Percentiles rank a stretch among this genome's conserved stretches.
phyloP scores from a whole-genome alignment of 2,329 filamentous ascomycete genomes.

The Aspergillus sp. region DNA sequence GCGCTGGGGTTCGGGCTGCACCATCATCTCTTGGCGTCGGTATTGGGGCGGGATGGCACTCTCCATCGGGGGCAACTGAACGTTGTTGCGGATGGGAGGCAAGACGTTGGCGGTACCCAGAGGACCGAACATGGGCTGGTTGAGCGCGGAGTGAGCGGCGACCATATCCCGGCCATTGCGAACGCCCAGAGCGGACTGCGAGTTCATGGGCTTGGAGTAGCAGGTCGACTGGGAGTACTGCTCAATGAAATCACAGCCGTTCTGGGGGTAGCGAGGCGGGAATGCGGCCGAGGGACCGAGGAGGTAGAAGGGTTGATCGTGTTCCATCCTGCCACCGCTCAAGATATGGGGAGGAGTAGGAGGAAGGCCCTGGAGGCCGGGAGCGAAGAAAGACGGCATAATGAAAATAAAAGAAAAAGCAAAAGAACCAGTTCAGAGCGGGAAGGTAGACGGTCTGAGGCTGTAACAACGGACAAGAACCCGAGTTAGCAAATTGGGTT shows the following conservation, averaged over 20 bases:
- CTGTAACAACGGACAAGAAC: slow-evolving; percentile 19
- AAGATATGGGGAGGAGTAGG: slow-evolving; percentile 46
- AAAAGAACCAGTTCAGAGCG: slow-evolving; percentile 37
- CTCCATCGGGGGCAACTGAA: slow-evolving; percentile 45
- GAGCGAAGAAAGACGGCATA: slow-evolving; percentile 48
- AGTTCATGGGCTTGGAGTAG: slow-evolving; percentile 41
- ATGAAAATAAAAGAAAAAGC: slow-evolving; percentile 21
- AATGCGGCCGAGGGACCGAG: slow-evolving; percentile 40
- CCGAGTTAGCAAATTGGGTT: slow-evolving; percentile 25
- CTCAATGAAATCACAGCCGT: slow-evolving; percentile 48
- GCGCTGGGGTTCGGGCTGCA: slow-evolving; percentile 38
- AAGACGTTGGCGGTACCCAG: slow-evolving; percentile 38
- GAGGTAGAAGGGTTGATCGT: slow-evolving; percentile 43
- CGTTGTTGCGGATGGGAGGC: slow-evolving; percentile 45
- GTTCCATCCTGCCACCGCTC: slow-evolving; percentile 39
- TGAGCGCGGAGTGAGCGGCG: slow-evolving; percentile 26
- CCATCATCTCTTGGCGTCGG: slow-evolving; percentile 43
- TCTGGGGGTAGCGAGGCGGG: slow-evolving; percentile 46
- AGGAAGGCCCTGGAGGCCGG: slow-evolving; percentile 44
- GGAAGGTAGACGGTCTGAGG: slow-evolving; percentile 38
- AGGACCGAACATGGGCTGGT: slow-evolving; percentile 40
- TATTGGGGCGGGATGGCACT: slow-evolving; percentile 45
- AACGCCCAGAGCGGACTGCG: slow-evolving; percentile 32
- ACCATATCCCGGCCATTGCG: slow-evolving; percentile 39
- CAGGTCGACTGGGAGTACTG: slow-evolving; percentile 48